A percentile compares a stretch with the other conserved stretches of the same genome.
These are phyloP conservation scores for Pontederia paniculata DNA, from an alignment of 176 grass and related monocot species.

Conservation along the genomic window DNA sequence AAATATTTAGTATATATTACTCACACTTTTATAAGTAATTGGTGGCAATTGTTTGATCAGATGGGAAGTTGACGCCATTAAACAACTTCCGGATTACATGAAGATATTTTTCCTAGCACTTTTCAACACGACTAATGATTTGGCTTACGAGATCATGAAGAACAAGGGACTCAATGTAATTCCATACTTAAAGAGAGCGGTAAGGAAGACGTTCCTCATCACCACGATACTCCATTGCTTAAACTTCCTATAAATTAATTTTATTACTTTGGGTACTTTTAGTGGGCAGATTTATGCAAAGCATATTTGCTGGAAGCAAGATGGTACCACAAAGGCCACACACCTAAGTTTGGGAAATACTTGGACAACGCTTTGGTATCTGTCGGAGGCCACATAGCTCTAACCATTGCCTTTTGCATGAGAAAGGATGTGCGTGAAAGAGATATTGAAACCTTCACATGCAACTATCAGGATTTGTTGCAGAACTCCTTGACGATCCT, in stretches of 20 bases:
- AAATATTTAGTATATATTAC: too few relatives aligned
- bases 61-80: not conserved
- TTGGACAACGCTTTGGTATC: not conserved
- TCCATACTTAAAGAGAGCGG: too few relatives aligned
- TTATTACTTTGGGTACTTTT: not conserved
- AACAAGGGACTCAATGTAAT: not conserved
- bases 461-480: too few relatives aligned
- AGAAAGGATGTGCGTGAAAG: not conserved
- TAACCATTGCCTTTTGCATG: not conserved
- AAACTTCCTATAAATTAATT: not conserved
- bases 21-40: too few relatives aligned
- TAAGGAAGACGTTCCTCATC: not conserved
- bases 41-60: too few relatives aligned
- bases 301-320: not conserved
- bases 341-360: not conserved
- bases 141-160: not conserved
- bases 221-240: too few relatives aligned
- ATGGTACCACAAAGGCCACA: not conserved
- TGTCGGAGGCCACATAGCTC: not conserved
- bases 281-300: not conserved
- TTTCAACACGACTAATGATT: not conserved
- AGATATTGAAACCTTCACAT: not conserved
- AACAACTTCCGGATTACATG: conserved; percentile 1
- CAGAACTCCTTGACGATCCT: too few relatives aligned
- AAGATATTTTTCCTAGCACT: not conserved